These are phyloP conservation scores for Diplodia scrobiculata DNA, from an alignment of 2,329 filamentous ascomycete genomes.

Conservation along the genomic window DNA sequence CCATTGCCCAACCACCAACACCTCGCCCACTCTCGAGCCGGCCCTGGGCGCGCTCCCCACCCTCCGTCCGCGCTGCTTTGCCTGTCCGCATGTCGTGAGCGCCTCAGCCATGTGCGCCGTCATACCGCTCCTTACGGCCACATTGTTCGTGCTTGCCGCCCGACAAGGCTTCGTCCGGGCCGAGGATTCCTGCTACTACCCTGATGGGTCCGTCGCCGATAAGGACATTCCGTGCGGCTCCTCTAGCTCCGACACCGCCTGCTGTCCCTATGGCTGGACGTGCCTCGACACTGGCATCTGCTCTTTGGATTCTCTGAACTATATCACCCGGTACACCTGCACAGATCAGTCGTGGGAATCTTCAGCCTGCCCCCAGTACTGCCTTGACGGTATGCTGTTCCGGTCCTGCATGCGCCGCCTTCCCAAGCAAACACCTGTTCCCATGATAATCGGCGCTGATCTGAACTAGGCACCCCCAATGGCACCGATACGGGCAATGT, in stretches of 20 bases:
- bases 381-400: slow-evolving; percentile 33
- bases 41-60: slow-evolving; percentile 1
- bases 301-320: slow-evolving; percentile 33
- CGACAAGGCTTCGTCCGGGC: slow-evolving; percentile 29
- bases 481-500: slow-evolving; percentile 32
- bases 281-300: slow-evolving; percentile 43
- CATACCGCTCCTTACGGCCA: not conserved
- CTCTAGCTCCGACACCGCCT: slow-evolving; percentile 33
- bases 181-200: slow-evolving; percentile 41
- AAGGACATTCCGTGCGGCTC: slow-evolving; percentile 35
- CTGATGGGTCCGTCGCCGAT: slow-evolving; percentile 37
- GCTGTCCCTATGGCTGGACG: slow-evolving; percentile 42
- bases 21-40: slow-evolving; percentile 2
- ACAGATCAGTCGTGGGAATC: slow-evolving; percentile 39
- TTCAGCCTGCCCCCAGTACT: slow-evolving; percentile 36
- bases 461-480: slow-evolving; percentile 12
- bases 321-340: slow-evolving; percentile 41
- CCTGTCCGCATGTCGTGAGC: not conserved
- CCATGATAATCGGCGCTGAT: not conserved
- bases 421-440: not conserved
- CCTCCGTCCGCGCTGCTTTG: not conserved
- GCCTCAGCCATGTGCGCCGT: slow-evolving; percentile 1
- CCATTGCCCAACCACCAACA: not conserved
- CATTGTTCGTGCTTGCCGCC: not conserved
- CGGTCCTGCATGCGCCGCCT: not conserved